phyloP scores from a whole-genome alignment of 306 rosid species.

The Quercus bicolor region DNA sequence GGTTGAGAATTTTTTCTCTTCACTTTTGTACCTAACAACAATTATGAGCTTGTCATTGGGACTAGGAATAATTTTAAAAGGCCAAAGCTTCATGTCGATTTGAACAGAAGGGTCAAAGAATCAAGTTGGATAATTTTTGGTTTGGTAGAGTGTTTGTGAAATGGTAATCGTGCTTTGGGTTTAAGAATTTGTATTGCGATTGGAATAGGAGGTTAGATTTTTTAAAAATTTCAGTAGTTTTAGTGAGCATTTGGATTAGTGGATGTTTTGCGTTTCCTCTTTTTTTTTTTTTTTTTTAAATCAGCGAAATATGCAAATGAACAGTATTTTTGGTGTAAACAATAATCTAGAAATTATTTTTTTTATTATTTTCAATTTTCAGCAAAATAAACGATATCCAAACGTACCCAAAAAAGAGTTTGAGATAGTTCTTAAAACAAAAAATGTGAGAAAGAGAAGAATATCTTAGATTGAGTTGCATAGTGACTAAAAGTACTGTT shows the following conservation, averaged over 20 bases:
- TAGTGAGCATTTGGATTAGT: not conserved
- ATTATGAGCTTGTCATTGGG: conserved; percentile 65
- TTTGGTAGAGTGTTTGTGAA: not conserved
- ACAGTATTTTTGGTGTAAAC: too few species aligned
- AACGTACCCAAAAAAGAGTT: too few species aligned
- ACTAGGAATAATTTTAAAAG: conserved; percentile 64
- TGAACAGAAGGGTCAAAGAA: conserved; percentile 57
- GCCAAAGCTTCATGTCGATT: conserved; percentile 80
- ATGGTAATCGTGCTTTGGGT: not conserved
- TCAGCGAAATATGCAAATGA: too few species aligned
- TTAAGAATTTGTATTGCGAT: not conserved
- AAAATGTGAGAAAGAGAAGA: too few species aligned
- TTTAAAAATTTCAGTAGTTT: not conserved
- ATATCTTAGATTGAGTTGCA: fast-evolving
- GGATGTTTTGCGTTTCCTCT: too few species aligned
- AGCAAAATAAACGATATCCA: too few species aligned
- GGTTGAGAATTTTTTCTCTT: conserved; percentile 54
- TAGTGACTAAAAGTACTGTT: too few species aligned
- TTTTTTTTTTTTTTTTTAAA: too few species aligned
- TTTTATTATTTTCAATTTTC: too few species aligned
- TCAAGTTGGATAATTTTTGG: not conserved
- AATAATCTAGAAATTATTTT: too few species aligned
- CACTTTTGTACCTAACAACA: conserved; percentile 57
- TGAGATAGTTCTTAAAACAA: too few species aligned
- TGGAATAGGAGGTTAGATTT: not conserved